Evolutionary conservation across 805 yeast species (phyloP).

Genomic region (Metschnikowia baotianmanensis): DNA sequence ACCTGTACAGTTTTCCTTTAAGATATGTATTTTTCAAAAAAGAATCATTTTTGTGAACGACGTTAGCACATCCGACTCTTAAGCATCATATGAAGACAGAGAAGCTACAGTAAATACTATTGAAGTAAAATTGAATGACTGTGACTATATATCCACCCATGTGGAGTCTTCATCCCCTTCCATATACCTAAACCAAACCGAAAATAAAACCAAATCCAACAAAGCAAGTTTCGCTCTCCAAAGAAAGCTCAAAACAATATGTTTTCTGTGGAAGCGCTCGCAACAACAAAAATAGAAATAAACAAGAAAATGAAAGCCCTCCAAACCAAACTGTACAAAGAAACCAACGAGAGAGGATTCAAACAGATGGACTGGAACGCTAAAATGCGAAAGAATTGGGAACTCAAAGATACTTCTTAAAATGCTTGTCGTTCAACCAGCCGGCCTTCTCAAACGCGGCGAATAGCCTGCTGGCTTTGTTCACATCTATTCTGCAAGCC

Average conservation of each 20-base stretch:
- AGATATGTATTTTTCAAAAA: no score
- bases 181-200: constrained; percentile 6
- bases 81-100: no score
- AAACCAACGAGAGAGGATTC: constrained; percentile 1
- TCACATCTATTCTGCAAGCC: constrained; percentile 95
- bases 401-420: constrained; percentile 27
- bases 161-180: constrained; percentile 1
- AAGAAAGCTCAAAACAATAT: neutral
- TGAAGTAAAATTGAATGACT: no score
- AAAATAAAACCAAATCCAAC: constrained; percentile 2
- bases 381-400: neutral
- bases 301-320: constrained; percentile 5
- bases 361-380: neutral
- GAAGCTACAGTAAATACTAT: no score
- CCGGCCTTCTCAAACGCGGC: constrained; percentile 91
- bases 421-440: constrained; percentile 80
- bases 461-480: constrained; percentile 87
- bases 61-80: no score
- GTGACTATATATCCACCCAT: neutral
- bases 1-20: no score
- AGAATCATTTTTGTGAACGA: no score
- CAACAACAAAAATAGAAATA: constrained; percentile 8
- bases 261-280: neutral
- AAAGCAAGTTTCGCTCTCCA: neutral
- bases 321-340: constrained; percentile 4